phyloP scores from a whole-genome alignment of 176 grass and related monocot species.

The Aechmea fasciata region DNA sequence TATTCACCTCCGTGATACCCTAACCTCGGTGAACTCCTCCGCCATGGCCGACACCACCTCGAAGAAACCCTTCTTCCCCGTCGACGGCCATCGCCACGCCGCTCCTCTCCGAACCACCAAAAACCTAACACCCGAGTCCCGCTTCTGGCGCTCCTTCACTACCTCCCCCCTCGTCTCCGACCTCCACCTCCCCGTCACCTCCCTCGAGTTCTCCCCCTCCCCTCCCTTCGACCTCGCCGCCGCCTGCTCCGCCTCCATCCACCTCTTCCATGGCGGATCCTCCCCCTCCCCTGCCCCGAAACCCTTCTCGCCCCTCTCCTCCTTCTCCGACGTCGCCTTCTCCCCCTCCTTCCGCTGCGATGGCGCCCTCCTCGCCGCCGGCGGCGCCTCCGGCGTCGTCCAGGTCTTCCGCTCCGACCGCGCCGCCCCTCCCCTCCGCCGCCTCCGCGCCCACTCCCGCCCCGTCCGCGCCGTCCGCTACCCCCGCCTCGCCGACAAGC shows the following conservation, averaged over 20 bases:
- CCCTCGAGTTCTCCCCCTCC: slow-evolving; percentile 55
- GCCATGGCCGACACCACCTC: slow-evolving; percentile 41
- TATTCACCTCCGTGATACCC: not conserved
- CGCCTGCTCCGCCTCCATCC: slow-evolving; percentile 40
- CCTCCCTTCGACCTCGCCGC: slow-evolving; percentile 40
- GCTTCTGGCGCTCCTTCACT: slow-evolving; percentile 71
- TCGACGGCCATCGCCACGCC: slow-evolving; percentile 28
- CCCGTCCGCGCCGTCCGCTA: slow-evolving; percentile 58
- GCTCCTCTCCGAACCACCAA: slow-evolving; percentile 11
- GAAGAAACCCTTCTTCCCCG: slow-evolving; percentile 41
- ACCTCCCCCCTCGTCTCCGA: slow-evolving; percentile 45
- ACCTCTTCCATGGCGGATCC: slow-evolving; percentile 43
- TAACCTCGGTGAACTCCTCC: not conserved
- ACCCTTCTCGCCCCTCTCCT: slow-evolving; percentile 26
- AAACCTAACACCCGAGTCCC: slow-evolving; percentile 34
- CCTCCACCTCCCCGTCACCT: slow-evolving; percentile 46
- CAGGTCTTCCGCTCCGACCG: slow-evolving; percentile 70
- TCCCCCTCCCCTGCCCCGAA: slow-evolving; percentile 9
- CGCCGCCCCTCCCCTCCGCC: slow-evolving; percentile 33
- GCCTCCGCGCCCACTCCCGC: slow-evolving; percentile 48
- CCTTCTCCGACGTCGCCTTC: slow-evolving; percentile 48
- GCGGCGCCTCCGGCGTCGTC: slow-evolving; percentile 53
- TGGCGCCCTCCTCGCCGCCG: slow-evolving; percentile 62
- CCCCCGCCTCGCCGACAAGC: slow-evolving; percentile 60
- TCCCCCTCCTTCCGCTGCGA: slow-evolving; percentile 89